A percentile compares a stretch with the other conserved stretches of the same genome.
Conservation (phyloP, 2,329 filamentous ascomycete species). For the Colletotrichum abscissum region DNA sequence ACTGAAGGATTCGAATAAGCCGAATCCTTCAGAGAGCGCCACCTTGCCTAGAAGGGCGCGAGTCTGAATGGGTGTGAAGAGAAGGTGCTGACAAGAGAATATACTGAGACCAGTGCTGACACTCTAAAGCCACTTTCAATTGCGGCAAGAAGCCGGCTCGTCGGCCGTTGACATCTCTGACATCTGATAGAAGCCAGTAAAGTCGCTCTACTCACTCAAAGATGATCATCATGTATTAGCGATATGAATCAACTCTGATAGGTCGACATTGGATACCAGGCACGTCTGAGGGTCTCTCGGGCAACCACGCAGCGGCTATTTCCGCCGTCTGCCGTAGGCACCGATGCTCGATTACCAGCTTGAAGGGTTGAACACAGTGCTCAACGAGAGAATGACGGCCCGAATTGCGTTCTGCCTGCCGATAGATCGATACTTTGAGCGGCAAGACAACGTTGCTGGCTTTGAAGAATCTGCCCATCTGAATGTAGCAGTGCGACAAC, state of each 20-base stretch:
- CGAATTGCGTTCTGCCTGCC: neutral
- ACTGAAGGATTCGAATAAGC: slow-evolving; percentile 2
- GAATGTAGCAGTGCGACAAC: slow-evolving; percentile 6
- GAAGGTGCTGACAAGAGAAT: slow-evolving; percentile 19
- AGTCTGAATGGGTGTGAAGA: neutral
- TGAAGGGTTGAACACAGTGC: neutral
- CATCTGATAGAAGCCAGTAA: neutral
- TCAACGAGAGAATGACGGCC: neutral
- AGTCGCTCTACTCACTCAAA: neutral
- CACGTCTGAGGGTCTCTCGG: neutral
- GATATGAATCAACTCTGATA: neutral
- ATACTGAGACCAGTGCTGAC: neutral
- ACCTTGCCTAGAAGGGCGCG: neutral
- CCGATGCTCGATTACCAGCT: neutral
- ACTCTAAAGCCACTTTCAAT: neutral
- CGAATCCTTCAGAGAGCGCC: slow-evolving; percentile 3
- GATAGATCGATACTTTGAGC: neutral
- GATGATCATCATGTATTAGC: neutral
- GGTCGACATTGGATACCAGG: neutral
- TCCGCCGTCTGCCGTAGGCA: neutral
- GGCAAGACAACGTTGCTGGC: neutral
- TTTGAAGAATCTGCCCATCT: neutral
- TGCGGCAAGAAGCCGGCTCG: too few relatives aligned
- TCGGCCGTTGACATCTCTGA: neutral
- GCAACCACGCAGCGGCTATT: neutral